Conservation (phyloP, 2,329 filamentous ascomycete species). For the Neofusicoccum umdonicola region DNA sequence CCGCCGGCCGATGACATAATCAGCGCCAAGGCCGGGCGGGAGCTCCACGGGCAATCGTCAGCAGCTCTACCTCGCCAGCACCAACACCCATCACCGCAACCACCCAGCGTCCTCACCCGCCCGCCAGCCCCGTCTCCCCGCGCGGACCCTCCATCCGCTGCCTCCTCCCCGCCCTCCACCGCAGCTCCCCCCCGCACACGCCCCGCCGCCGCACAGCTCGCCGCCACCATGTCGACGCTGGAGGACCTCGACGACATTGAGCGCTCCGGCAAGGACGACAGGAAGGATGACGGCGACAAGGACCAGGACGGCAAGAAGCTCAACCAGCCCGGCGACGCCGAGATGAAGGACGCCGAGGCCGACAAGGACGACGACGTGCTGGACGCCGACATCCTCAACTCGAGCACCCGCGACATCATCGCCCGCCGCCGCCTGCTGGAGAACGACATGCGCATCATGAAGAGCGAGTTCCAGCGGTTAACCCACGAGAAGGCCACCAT, state of each 20-base stretch:
- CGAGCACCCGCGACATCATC: constrained; percentile 91
- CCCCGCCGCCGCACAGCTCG: neutral
- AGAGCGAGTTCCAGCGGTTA: constrained; percentile 90
- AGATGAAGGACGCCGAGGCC: constrained; percentile 81
- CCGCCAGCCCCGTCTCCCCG: neutral
- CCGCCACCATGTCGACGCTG: constrained; percentile 73
- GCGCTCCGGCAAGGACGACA: constrained; percentile 72
- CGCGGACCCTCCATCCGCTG: neutral
- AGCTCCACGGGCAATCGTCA: constrained; percentile 11
- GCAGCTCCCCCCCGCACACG: neutral
- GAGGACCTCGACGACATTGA: constrained; percentile 90
- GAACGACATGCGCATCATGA: constrained; percentile 98
- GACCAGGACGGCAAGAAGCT: constrained; percentile 57
- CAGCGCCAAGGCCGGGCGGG: constrained; percentile 8
- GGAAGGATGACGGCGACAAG: constrained; percentile 57
- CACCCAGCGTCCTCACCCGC: neutral
- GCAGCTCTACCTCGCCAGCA: neutral
- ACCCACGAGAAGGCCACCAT: constrained; percentile 94
- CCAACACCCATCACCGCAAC: neutral
- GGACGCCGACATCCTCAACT: constrained; percentile 88
- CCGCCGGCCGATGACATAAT: constrained; percentile 9
- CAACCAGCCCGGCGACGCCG: constrained; percentile 68
- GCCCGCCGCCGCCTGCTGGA: constrained; percentile 89
- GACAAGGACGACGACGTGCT: constrained; percentile 75
- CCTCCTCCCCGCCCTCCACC: neutral